Evolutionary conservation across 192 early-diverging fungal genomes (phyloP).

Genomic region (Umbelopsis vinacea): DNA sequence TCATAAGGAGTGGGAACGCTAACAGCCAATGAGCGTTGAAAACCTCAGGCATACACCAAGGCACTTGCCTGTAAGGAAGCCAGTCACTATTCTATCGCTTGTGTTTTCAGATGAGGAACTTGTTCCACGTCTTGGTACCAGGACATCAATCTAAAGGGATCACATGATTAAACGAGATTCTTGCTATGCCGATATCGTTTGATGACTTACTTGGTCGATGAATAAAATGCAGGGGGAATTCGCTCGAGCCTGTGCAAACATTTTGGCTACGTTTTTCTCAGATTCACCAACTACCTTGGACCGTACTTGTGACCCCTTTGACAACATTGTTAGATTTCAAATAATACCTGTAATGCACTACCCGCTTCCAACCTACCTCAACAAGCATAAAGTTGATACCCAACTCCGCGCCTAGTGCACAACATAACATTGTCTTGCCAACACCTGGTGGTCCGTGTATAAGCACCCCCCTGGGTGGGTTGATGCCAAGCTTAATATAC

Average conservation of each 20-base stretch:
- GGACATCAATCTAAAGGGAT: slow-evolving; percentile 71
- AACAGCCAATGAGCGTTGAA: background rate
- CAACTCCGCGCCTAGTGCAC: slow-evolving; percentile 76
- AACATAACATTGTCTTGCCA: slow-evolving; percentile 90
- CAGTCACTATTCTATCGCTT: slow-evolving; percentile 86
- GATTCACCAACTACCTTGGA: slow-evolving; percentile 96
- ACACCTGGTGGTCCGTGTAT: slow-evolving; percentile 89
- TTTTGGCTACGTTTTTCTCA: slow-evolving; percentile 79
- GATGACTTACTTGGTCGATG: slow-evolving; percentile 78
- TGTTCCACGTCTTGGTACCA: slow-evolving; percentile 75
- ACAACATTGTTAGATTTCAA: background rate
- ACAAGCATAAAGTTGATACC: slow-evolving; percentile 86
- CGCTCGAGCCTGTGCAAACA: slow-evolving; percentile 84
- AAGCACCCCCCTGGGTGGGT: slow-evolving; percentile 79
- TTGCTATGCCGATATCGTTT: background rate
- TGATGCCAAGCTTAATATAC: slow-evolving; percentile 64
- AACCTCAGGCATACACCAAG: background rate
- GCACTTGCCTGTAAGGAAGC: slow-evolving; percentile 70
- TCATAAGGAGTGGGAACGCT: too few relatives aligned
- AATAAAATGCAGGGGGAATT: slow-evolving; percentile 89
- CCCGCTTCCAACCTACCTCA: slow-evolving; percentile 52
- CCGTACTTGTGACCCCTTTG: slow-evolving; percentile 76
- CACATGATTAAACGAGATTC: background rate
- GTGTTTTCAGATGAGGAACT: slow-evolving; percentile 78
- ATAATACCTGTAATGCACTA: background rate